Conservation (phyloP, 164 flowering plant genomes). For the Protea cynaroides region DNA sequence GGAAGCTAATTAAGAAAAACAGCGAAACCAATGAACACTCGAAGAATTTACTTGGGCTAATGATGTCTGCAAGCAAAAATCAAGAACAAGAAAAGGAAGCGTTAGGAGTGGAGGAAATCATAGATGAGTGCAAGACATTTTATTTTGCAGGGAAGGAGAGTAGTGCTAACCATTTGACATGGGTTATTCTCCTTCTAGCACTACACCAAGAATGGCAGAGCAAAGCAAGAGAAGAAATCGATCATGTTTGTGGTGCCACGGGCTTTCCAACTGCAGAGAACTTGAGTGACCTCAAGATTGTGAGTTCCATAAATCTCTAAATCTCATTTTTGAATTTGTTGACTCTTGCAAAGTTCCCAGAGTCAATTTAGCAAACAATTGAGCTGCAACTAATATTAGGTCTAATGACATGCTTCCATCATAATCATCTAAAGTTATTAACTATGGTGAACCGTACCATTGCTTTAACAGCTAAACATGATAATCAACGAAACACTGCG, state of each 20-base stretch:
- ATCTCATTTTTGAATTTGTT: background rate
- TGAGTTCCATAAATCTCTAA: slow-evolving; percentile 9
- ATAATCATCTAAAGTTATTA: too few species aligned
- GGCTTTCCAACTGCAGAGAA: slow-evolving; percentile 11
- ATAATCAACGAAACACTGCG: too few species aligned
- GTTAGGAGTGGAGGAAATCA: slow-evolving; percentile 18
- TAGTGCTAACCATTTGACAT: slow-evolving; percentile 19
- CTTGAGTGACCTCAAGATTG: slow-evolving; percentile 20
- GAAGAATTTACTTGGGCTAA: slow-evolving; percentile 30
- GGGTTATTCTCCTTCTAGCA: slow-evolving; percentile 17
- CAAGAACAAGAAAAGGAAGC: slow-evolving; percentile 5
- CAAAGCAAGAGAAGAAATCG: too few species aligned
- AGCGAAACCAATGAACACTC: slow-evolving; percentile 22
- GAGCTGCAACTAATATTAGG: too few species aligned
- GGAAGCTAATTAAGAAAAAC: slow-evolving; percentile 27
- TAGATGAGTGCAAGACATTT: slow-evolving; percentile 29
- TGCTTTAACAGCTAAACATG: too few species aligned
- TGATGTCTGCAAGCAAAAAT: slow-evolving; percentile 18
- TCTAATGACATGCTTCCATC: too few species aligned
- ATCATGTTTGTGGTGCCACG: too few species aligned
- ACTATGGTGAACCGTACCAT: too few species aligned
- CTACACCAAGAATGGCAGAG: too few species aligned
- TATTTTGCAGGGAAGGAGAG: slow-evolving; percentile 28
- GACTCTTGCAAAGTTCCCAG: too few species aligned
- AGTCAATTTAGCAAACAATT: too few species aligned